Percentiles rank a stretch among this genome's conserved stretches.
phyloP scores from a whole-genome alignment of 805 yeast species.

The Metschnikowia cerradonensis region DNA sequence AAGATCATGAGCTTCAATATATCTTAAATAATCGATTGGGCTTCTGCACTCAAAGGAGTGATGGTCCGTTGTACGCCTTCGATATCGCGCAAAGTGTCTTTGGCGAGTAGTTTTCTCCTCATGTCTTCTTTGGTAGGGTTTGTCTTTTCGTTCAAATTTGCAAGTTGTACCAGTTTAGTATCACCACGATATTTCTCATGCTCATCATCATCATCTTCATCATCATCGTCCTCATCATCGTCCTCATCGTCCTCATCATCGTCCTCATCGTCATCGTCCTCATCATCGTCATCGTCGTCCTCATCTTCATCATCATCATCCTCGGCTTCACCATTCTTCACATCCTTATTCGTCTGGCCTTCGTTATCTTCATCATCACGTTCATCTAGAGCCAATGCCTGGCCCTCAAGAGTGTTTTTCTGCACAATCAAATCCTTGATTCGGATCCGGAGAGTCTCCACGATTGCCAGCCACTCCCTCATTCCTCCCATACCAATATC shows the following conservation, averaged over 20 bases:
- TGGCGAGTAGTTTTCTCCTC: constrained; percentile 1
- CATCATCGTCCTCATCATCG: constrained; percentile 21
- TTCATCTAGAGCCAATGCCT: constrained; percentile 9
- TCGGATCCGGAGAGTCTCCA: constrained; percentile 38
- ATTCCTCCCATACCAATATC: constrained; percentile 50
- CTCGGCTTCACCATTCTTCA: constrained; percentile 30
- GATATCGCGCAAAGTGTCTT: constrained; percentile 7
- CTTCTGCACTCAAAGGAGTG: constrained; percentile 15
- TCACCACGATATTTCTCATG: not conserved
- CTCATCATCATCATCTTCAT: not conserved
- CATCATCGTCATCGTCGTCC: constrained; percentile 31
- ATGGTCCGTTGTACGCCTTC: constrained; percentile 13
- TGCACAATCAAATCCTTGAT: constrained; percentile 28
- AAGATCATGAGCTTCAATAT: not conserved
- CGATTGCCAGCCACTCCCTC: constrained; percentile 46
- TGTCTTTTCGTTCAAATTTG: not conserved
- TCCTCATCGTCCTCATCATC: constrained; percentile 38
- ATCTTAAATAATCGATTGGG: constrained; percentile 13
- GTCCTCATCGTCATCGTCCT: constrained; percentile 36
- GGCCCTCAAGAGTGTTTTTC: constrained; percentile 12
- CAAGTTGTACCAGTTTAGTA: not conserved
- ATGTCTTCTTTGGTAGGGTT: not conserved
- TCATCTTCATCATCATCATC: constrained; percentile 36
- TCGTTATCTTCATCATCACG: constrained; percentile 12
- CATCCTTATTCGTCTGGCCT: constrained; percentile 19